Base-by-base conservation (phyloP, 768 basidiomycete species). In the Lactifluus rugatus region DNA sequence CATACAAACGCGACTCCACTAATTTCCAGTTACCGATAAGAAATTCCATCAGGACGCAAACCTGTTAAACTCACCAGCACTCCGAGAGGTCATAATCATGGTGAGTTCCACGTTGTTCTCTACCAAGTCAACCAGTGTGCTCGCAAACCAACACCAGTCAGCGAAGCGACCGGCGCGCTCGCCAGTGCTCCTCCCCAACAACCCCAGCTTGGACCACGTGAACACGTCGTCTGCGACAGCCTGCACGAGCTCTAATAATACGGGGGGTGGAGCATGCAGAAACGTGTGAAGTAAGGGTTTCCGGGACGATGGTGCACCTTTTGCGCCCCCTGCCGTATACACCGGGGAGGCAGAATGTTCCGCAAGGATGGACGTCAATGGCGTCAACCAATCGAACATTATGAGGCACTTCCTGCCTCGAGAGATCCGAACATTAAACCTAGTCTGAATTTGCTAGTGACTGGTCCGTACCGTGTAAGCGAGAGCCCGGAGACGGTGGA, bases 71-170 rank as follows among this genome's bases (percentile, higher is more conserved):
- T 59, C 64, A 85, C 89, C 81, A 75, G 87, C 76, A 44, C 80
- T 76, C 67, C 82, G 81, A 41, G 83, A 74, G 53, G 78, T 76
- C 37, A 75, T 78, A 31, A 89, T 84, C 62, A 92, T 79, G 62
- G 81, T 77, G 65, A 85, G 76, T 68, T 93, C 89, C 3, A 93
- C 82, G 7, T 82, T 81, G 68, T 92, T 89, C 73, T 92, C 89
- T 7, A 92, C 89, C 5, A 93, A 74, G 48, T 83, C 84, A 13
- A 89, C 88, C 31, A 92, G 73, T 0, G 88, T 93, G 16, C 84
- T 76, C 28, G 87, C 72, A 62, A 93, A 77, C 90, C 89, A 93
- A 68, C 89, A 90, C 86, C 87, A 91, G 69, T 92, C 82, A 2
- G 89, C 82, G 66, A 90, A 82, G 11, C 81, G 79, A 36, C 75